Evolutionary conservation across 2,329 filamentous ascomycete genomes (phyloP), one percentile per base, ranked within the genome.

Genomic region (Colletotrichum magnum): DNA sequence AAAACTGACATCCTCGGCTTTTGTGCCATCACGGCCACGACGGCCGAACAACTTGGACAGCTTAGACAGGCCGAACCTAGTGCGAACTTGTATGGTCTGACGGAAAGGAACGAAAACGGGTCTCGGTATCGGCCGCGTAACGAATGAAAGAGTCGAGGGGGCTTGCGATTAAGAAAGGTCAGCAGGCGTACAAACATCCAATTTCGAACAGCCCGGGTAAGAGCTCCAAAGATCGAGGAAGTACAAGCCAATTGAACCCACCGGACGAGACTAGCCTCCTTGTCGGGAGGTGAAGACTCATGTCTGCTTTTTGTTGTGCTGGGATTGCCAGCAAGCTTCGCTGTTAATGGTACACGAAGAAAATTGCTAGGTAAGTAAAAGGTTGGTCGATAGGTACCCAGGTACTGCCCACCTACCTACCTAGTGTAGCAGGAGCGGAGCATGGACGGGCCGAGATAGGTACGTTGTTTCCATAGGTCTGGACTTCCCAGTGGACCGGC

Each of bases 11-110:
- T 66, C 67, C 5, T 66, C 51, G 45, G 21, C 32, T 12, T 47
- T 51, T 24, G 53, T 56, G 45, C 18, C n/a, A 18, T 21, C 15
- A n/a, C 26, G 24, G 18, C 18, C 24, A 13, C 67, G 70, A 69
- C 70, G 36, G 52, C 79, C 79, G 73, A 84, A 82, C 64, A 80
- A 76, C 70, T 76, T 77, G 73, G 64, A 82, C 64, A 80, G 76
- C 71, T 76, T 77, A 73, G 64, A 59, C 15, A 83, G 78, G 70
- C 79, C 80, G 79, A 81, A 85, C 78, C 82, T 84, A 67, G 80
- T 76, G 60, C 86, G 85, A 68, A 76, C 74, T 61, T 82, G 81
- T 10, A 74, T 75, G 10, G 58, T 51, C 5, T 68, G 32, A 28
- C 18, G 51, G 12, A 70, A 62, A n/a, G 78, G 75, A 13, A 75